These are phyloP conservation scores for Fusarium humuli DNA, from an alignment of 2,329 filamentous ascomycete genomes.

Conservation along the genomic window DNA sequence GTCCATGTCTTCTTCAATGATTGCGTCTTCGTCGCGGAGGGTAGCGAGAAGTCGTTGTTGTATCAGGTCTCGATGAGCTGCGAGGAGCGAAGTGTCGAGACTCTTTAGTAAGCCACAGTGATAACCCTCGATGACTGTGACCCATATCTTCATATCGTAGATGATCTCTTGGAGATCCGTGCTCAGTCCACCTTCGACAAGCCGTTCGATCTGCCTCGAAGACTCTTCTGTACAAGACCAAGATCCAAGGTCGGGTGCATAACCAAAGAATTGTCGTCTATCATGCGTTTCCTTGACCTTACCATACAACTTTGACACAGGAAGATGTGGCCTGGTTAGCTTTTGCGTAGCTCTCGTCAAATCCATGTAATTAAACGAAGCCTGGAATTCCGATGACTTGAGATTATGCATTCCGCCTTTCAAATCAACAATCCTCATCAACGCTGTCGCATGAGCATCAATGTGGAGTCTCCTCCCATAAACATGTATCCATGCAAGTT, in stretches of 20 bases:
- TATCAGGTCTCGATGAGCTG: constrained; percentile 13
- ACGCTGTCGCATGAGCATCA: not conserved
- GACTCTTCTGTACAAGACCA: accelerated
- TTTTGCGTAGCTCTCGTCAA: constrained; percentile 3
- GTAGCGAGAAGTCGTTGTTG: constrained; percentile 3
- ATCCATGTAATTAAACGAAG: constrained; percentile 23
- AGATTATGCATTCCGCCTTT: constrained; percentile 10
- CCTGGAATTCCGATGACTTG: not conserved
- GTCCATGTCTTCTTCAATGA: not conserved
- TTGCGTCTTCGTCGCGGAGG: not conserved
- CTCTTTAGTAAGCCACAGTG: not conserved
- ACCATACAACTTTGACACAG: not conserved
- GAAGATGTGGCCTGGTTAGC: not conserved
- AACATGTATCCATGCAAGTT: constrained; percentile 17
- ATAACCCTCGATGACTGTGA: not conserved
- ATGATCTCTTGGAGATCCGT: not conserved
- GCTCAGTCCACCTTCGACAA: not conserved
- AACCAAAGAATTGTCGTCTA: not conserved
- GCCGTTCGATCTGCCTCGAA: not conserved
- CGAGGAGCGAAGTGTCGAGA: not conserved
- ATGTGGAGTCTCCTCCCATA: constrained; percentile 12
- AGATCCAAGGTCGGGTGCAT: not conserved
- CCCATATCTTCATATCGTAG: not conserved
- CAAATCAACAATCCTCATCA: constrained; percentile 4
- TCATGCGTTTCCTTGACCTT: not conserved